These are phyloP conservation scores for Melaleuca alternifolia DNA, from an alignment of 345 rosid species.

Conservation along the genomic window DNA sequence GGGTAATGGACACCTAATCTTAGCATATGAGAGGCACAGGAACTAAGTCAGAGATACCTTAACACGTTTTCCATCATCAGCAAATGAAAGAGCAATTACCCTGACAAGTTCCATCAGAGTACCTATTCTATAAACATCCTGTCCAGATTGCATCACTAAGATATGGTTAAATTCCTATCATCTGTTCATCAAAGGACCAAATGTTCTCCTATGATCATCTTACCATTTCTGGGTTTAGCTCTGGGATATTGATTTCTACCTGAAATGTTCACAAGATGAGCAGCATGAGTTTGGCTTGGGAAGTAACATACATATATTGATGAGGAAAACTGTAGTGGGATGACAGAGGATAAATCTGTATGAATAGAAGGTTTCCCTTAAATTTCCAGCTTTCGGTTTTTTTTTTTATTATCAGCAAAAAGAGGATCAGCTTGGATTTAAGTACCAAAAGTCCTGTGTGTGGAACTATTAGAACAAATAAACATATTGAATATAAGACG, in stretches of 20 bases:
- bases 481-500: neutral
- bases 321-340: neutral
- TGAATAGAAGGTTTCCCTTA: neutral
- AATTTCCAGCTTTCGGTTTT: neutral
- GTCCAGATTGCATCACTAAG: conserved; percentile 8
- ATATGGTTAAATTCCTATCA: neutral
- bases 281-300: neutral
- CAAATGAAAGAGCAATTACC: conserved; percentile 73
- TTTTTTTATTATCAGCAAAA: neutral
- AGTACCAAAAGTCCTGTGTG: neutral
- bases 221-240: conserved; percentile 96
- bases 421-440: neutral
- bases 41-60: conserved; percentile 36
- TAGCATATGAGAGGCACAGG: neutral
- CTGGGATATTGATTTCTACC: conserved; percentile 94
- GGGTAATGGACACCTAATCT: neutral
- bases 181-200: neutral
- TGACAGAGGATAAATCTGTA: neutral
- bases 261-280: conserved; percentile 11
- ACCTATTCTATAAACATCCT: conserved; percentile 98
- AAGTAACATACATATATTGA: neutral
- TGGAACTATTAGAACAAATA: neutral
- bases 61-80: conserved; percentile 91
- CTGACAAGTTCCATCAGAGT: conserved; percentile 92
- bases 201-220: neutral